Percentiles rank a stretch among this genome's conserved stretches.
phyloP scores from a whole-genome alignment of 2,329 filamentous ascomycete genomes.

The Xylogone sp. region DNA sequence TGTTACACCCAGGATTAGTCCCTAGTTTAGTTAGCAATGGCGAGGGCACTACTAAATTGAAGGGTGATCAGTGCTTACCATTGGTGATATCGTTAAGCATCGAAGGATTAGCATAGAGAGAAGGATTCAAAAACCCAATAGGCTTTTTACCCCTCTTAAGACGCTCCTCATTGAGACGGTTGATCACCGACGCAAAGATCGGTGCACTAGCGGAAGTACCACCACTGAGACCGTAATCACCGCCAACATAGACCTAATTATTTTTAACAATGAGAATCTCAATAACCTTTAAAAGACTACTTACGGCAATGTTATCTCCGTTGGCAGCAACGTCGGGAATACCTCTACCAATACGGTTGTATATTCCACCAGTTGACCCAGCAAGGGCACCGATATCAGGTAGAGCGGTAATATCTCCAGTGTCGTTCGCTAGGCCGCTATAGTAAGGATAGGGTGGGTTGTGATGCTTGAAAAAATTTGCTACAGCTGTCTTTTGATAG shows the following conservation, averaged over 20 bases:
- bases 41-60: too few relatives aligned
- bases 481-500: constrained; percentile 39
- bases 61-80: too few relatives aligned
- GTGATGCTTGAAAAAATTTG: constrained; percentile 34
- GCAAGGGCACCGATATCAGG: constrained; percentile 14
- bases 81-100: constrained; percentile 29
- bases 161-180: constrained; percentile 47
- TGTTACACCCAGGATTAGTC: constrained; percentile 25
- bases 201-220: constrained; percentile 49
- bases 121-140: constrained; percentile 49
- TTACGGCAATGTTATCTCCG: constrained; percentile 23
- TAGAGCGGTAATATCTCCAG: constrained; percentile 6
- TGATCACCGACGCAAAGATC: constrained; percentile 44
- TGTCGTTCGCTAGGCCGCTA: constrained; percentile 11
- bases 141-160: constrained; percentile 40
- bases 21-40: constrained; percentile 13
- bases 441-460: constrained; percentile 27
- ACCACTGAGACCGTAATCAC: constrained; percentile 22
- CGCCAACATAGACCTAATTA: constrained; percentile 10
- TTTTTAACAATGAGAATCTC: neutral
- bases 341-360: constrained; percentile 39
- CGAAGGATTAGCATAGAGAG: constrained; percentile 41
- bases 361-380: constrained; percentile 12
- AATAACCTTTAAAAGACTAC: neutral
- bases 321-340: constrained; percentile 39